A percentile compares a stretch with the other conserved stretches of the same genome.
phyloP scores from a whole-genome alignment of 108 stramenopile genomes.

The Stephanodiscus triporus region DNA sequence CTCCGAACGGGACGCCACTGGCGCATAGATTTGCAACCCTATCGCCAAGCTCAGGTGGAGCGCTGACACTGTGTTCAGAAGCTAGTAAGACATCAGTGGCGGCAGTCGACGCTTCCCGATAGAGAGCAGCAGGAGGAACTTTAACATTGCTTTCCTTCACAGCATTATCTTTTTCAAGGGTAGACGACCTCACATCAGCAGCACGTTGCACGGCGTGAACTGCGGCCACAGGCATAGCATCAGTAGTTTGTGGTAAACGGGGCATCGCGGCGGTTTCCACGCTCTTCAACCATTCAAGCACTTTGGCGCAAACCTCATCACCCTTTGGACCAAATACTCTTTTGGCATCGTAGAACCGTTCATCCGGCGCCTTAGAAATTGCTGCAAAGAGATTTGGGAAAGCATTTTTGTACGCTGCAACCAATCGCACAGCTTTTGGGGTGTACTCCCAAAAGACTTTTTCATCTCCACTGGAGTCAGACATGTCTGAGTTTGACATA shows the following conservation, averaged over 20 bases:
- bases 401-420: conserved; percentile 85
- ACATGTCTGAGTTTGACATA: conserved; percentile 32
- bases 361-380: conserved; percentile 74
- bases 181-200: conserved; percentile 82
- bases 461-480: conserved; percentile 50
- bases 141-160: conserved; percentile 85
- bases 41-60: conserved; percentile 90
- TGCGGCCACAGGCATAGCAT: conserved; percentile 89
- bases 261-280: conserved; percentile 89
- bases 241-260: conserved; percentile 87
- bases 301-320: conserved; percentile 63
- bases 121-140: conserved; percentile 78
- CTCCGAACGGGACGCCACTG: conserved; percentile 94
- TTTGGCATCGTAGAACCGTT: conserved; percentile 85
- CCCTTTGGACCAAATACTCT: conserved; percentile 79
- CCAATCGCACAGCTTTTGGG: conserved; percentile 86
- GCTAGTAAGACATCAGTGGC: conserved; percentile 80
- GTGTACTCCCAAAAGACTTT: conserved; percentile 93
- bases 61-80: conserved; percentile 69
- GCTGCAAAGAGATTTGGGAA: conserved; percentile 92
- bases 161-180: conserved; percentile 68
- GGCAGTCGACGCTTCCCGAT: conserved; percentile 73
- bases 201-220: conserved; percentile 92
- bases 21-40: conserved; percentile 93
- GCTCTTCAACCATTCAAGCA: conserved; percentile 86